Evolutionary conservation across 1,284 basidiomycete species (phyloP).

Genomic region (Ceratobasidium sp.): DNA sequence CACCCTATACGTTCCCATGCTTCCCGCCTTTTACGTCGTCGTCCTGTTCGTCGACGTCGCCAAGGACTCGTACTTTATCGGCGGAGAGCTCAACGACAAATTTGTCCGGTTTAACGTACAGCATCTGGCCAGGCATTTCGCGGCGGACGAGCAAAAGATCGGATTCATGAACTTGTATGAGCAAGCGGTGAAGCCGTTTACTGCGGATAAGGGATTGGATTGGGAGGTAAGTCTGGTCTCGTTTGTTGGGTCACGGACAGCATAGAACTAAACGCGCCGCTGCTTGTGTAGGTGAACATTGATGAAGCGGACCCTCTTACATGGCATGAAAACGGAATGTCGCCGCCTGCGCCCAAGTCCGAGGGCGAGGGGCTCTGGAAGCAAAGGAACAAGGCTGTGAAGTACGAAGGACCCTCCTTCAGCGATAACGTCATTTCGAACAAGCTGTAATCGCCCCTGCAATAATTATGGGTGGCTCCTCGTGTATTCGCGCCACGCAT

Average conservation of each 20-base stretch:
- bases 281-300: conserved; percentile 11
- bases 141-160: neutral
- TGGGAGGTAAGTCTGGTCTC: conserved; percentile 18
- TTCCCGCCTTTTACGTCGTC: conserved; percentile 32
- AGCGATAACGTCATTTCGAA: neutral
- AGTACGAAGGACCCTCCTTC: conserved; percentile 27
- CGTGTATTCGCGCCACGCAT: neutral
- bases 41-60: conserved; percentile 27
- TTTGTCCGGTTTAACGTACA: conserved; percentile 29
- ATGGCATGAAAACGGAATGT: conserved; percentile 38
- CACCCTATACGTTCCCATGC: neutral
- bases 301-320: conserved; percentile 32
- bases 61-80: conserved; percentile 26
- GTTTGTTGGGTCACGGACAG: neutral
- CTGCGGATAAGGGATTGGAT: conserved; percentile 23
- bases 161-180: conserved; percentile 20
- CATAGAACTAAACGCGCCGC: neutral
- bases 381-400: conserved; percentile 21
- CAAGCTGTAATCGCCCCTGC: too few species aligned
- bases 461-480: neutral
- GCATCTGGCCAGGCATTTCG: conserved; percentile 27
- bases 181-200: conserved; percentile 19
- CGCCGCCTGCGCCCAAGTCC: conserved; percentile 1
- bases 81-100: conserved; percentile 13
- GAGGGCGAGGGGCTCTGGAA: conserved; percentile 13